Base-by-base conservation (phyloP, 2,329 filamentous ascomycete species). In the Magnaporthiopsis incrustans region DNA sequence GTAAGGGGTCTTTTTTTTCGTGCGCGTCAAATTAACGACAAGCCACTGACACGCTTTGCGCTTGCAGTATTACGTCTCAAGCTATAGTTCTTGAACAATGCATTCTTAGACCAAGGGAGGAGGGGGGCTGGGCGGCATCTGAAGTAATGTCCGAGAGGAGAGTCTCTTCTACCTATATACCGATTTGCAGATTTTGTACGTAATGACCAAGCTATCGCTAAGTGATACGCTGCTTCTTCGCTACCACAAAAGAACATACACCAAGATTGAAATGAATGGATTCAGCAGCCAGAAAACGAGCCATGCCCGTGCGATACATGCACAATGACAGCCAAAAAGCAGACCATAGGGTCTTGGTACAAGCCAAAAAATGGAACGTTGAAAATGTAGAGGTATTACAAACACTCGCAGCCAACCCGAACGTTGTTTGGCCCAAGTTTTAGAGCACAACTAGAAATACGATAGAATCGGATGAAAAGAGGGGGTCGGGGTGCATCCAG, bases 1-100 rank as follows among this genome's bases (percentile, higher is more conserved):
- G 89, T 91, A 77, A 75, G 84, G 76, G 38, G 25, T 53, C 30
- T 25, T 32, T 8, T 63, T 4, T 30, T 59, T 33, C 10, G 32
- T 4, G 32, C 32, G 10, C 32, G 4, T 10, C 4, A 33, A 10
- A 10, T 10, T 33, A 10, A 33, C 32, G 32, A 10, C 32, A 33
- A 33, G 32, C 32, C 11, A 22, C 22, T 32, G 33, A 57, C 50
- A 15, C 15, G 18, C 22, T 14, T n/a, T 14, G n/a, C 53, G 76
- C 10, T n/a, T 14, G n/a, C 53, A 76, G 72, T 78, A 78, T 65
- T 77, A 77, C 64, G 74, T 78, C 8, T 73, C 75, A 6, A 75
- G 74, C 7, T 77, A 74, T 68, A 77, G 75, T 61, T 63, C 69
- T 18, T 77, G 65, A 73, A 18, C 3, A 8, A n/a, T 53, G 2